Conservation (phyloP, 2,329 filamentous ascomycete species). For the Ilyonectria destructans region DNA sequence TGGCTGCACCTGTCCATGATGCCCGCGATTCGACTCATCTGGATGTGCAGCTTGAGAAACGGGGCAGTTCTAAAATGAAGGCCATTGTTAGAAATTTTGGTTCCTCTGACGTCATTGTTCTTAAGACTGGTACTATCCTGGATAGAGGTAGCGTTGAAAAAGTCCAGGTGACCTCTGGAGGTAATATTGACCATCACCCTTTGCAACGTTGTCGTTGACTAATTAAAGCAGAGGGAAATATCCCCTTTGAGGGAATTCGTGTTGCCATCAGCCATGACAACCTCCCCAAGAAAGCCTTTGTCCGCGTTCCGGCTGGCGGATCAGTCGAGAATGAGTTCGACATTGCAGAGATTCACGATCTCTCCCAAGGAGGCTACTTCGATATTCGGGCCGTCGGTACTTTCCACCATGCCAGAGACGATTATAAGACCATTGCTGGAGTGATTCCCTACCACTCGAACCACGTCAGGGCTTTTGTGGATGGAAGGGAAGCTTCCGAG, state of each 20-base stretch:
- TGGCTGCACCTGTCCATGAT: slow-evolving; percentile 43
- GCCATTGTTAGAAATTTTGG: slow-evolving; percentile 65
- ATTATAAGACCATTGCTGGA: slow-evolving; percentile 63
- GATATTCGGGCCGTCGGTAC: slow-evolving; percentile 68
- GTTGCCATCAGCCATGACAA: slow-evolving; percentile 60
- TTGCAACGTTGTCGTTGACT: not conserved
- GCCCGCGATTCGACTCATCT: slow-evolving; percentile 48
- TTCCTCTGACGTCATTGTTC: slow-evolving; percentile 59
- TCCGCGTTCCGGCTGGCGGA: slow-evolving; percentile 60
- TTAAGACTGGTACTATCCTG: slow-evolving; percentile 66
- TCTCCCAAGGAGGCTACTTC: slow-evolving; percentile 63
- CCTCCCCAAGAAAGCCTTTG: slow-evolving; percentile 63
- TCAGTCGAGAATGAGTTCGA: slow-evolving; percentile 66
- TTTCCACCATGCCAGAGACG: slow-evolving; percentile 66
- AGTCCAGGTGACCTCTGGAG: slow-evolving; percentile 61
- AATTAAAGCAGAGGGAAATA: slow-evolving; percentile 10
- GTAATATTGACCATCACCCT: slow-evolving; percentile 43
- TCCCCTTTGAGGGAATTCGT: slow-evolving; percentile 66
- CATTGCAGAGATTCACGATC: slow-evolving; percentile 66
- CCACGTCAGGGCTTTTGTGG: slow-evolving; percentile 68
- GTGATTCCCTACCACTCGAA: slow-evolving; percentile 70
- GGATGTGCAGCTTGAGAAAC: slow-evolving; percentile 57
- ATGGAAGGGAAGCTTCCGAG: slow-evolving; percentile 66
- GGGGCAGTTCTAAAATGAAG: slow-evolving; percentile 64
- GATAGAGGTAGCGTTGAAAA: slow-evolving; percentile 66